Evolutionary conservation across 1,284 basidiomycete genomes (phyloP), one percentile per base, ranked within the genome.

Genomic region (Boletus semigastroideus): DNA sequence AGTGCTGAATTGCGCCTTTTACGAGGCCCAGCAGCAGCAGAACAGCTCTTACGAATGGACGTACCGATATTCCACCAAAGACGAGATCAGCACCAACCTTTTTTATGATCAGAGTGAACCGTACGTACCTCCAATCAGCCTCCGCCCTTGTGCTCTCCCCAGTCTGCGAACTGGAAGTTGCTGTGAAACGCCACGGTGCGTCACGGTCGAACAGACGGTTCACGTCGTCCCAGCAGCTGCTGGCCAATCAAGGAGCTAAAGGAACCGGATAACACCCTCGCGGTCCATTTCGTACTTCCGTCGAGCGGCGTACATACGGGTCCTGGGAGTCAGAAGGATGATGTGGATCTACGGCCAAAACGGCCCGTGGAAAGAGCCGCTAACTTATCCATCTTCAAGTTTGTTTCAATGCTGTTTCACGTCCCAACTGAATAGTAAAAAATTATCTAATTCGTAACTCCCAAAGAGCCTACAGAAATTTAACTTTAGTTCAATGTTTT

Each of bases 51-150:
- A 44, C 9, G 52, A 52, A 22, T 67, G 69, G 69, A 43, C 25
- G 30, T 70, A 71, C 54, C 68, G 66, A 46, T 70, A 67, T 30
- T 58, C 66, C 22, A 70, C 66, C 27, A 45, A 58, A 25, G 54
- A 70, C 19, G 66, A 67, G 46, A 64, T 71, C 5, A 55, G 43
- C 14, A 56, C 56, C 46, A 70, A 67, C 51, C 41, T 54, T 44
- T 68, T 67, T 42, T 54, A 19, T 11, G 63, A 56, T 11, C 58
- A 59, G 36, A 46, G 48, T 19, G 56, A 54, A 38, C 48, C 39
- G 14, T 64, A 61, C 41, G 48, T 37, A 37, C 53, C 20, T 27
- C 28, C 22, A 8, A 9, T 17, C 8, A 28, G 25, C 42, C n/a
- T n/a, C n/a, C 49, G 37, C 17, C 46, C 33, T 25, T 51, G 36